Evolutionary conservation across 352 stramenopile species (phyloP), one percentile per base, ranked within the genome.

Genomic region (Pythium vanterpoolii): DNA sequence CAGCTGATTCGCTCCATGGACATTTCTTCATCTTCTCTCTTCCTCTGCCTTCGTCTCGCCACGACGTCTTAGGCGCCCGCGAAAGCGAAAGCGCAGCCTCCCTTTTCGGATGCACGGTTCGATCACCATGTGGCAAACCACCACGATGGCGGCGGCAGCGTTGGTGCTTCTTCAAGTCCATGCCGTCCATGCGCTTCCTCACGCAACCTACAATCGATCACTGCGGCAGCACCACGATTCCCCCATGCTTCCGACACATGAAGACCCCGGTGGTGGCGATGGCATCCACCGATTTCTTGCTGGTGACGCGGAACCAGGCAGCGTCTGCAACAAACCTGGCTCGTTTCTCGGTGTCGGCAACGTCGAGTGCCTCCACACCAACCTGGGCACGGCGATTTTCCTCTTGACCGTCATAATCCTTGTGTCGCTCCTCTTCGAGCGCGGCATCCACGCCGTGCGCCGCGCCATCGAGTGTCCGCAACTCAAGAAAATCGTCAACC

Each of bases 261-360:
- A 39, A 5, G 53, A 52, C 28, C 28, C 39, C 2, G 52, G 28
- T 6, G 28, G 39, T 8, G 26, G 16, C 14, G 34, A 21, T 9
- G 14, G 3, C 1, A 16, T 16, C 10, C 34, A 48, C 14, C 31
- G 39, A 0, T 8, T 52, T 9, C 30, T 56, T 16, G 55, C 28
- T 24, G 60, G 45, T 26, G 62, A 16, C n/a, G 45, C 3, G 13
- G 34, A 42, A 42, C 13, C 21, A 18, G 34, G 8, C 8, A 39
- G 49, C 23, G 50, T 71, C 3, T 92, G 84, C 52, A 66, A 82
- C 57, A 72, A 81, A 31, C 60, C 70, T 5, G 64, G 47, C 14
- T 87, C 83, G 34, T 95, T 95, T 59, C 64, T 95, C 8, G 86
- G 86, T 19, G 86, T 95, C 3, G 86, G 79, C 46, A 95, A 95